A percentile compares a stretch with the other conserved stretches of the same genome.
Conservation (phyloP, 2,329 filamentous ascomycete species). For the Xylariaceae sp. region DNA sequence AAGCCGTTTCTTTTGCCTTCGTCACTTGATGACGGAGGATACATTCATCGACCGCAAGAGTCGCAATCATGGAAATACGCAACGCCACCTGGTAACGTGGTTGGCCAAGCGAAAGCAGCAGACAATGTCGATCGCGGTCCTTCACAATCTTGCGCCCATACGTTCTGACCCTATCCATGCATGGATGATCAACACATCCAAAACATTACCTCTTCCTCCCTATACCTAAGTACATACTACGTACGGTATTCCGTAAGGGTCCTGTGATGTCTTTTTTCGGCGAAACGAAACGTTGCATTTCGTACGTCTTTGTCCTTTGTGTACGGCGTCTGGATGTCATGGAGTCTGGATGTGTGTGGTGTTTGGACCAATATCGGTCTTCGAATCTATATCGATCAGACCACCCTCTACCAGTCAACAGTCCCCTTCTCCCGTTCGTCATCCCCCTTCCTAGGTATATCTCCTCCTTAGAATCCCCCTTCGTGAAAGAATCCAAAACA, state of each 20-base stretch:
- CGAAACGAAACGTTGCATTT: neutral
- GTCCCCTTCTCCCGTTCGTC: too few species aligned
- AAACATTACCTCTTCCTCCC: neutral
- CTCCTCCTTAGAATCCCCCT: too few species aligned
- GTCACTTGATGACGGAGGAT: too few species aligned
- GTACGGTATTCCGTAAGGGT: neutral
- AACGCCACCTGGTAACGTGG: neutral
- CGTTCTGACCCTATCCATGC: neutral
- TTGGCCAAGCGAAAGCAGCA: neutral
- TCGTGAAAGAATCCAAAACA: too few species aligned
- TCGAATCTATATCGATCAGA: neutral
- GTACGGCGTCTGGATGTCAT: neutral
- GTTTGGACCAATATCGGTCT: neutral
- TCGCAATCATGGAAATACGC: too few species aligned
- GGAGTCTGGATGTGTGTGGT: too few species aligned
- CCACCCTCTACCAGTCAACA: too few species aligned
- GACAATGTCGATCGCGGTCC: neutral
- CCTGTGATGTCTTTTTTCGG: neutral
- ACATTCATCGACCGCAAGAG: too few species aligned
- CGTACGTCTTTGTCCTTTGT: neutral
- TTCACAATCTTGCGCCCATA: neutral
- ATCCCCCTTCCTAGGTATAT: too few species aligned
- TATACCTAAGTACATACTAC: neutral
- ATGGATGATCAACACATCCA: neutral
- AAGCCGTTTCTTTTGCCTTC: neutral